Conservation (phyloP, 202 grass and related monocot species). For the Cymbopogon flexuosus region DNA sequence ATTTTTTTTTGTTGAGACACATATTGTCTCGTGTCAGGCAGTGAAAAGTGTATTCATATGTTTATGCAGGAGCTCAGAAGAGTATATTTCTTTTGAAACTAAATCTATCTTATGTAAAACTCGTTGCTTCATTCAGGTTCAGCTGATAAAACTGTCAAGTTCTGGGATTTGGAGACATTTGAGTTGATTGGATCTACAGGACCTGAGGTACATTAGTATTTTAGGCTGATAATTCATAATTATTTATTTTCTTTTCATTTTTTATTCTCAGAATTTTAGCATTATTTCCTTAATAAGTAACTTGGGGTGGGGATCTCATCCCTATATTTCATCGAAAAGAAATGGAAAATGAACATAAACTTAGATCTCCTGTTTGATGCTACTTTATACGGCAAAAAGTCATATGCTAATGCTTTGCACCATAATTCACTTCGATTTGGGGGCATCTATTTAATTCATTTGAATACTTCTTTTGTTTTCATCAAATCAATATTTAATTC, state of each 20-base stretch:
- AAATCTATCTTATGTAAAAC: constrained; percentile 21
- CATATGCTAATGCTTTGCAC: not conserved
- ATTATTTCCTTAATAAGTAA: not conserved
- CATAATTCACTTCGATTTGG: not conserved
- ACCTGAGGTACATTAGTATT: constrained; percentile 67
- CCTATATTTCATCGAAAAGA: not conserved
- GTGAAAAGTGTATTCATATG: not conserved
- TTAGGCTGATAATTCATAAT: not conserved
- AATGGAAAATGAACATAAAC: not conserved
- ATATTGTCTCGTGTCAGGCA: not conserved
- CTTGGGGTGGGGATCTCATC: not conserved
- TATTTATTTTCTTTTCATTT: not conserved
- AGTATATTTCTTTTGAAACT: constrained; percentile 13
- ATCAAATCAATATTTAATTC: constrained; percentile 13
- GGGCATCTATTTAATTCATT: constrained; percentile 13
- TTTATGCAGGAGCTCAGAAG: constrained; percentile 15
- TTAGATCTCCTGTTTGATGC: not conserved
- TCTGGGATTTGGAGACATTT: constrained; percentile 99
- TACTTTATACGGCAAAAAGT: not conserved
- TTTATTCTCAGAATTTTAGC: not conserved
- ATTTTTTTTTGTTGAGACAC: not conserved
- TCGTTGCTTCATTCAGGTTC: constrained; percentile 58
- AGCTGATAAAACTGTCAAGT: constrained; percentile 94
- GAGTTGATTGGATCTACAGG: constrained; percentile 92
- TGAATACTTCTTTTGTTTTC: constrained; percentile 26